phyloP scores from a whole-genome alignment of 2,329 filamentous ascomycete species.

The Colletotrichum sp. region DNA sequence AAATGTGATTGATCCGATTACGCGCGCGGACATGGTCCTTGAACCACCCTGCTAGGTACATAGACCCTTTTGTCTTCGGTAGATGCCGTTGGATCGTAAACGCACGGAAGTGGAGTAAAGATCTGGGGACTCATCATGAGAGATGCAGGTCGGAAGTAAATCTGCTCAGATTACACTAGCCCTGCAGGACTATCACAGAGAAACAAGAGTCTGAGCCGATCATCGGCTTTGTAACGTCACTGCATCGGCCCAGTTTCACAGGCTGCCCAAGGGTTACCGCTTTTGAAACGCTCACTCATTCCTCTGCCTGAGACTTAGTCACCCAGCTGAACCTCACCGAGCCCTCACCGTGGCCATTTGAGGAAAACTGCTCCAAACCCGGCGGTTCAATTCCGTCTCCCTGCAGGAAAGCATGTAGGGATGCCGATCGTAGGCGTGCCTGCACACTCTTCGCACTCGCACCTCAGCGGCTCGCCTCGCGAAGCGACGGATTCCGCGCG shows the following conservation, averaged over 20 bases:
- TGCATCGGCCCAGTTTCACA: not conserved
- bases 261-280: not conserved
- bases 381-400: not conserved
- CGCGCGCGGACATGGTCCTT: not conserved
- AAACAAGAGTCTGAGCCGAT: not conserved
- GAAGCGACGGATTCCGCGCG: not conserved
- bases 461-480: not conserved
- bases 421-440: not conserved
- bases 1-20: not conserved
- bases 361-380: not conserved
- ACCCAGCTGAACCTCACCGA: not conserved
- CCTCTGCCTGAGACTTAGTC: not conserved
- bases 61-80: not conserved
- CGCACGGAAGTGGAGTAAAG: not conserved
- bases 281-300: not conserved
- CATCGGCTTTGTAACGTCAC: not conserved
- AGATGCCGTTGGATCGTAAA: not conserved
- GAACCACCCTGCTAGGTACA: not conserved
- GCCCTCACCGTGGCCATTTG: not conserved
- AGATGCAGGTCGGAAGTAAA: not conserved
- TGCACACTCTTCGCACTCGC: not conserved
- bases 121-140: not conserved
- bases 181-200: rapidly evolving
- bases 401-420: not conserved
- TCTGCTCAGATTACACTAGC: not conserved